Evolutionary conservation across 148 eudicot genomes (phyloP).

Genomic region (Simmondsia chinensis): DNA sequence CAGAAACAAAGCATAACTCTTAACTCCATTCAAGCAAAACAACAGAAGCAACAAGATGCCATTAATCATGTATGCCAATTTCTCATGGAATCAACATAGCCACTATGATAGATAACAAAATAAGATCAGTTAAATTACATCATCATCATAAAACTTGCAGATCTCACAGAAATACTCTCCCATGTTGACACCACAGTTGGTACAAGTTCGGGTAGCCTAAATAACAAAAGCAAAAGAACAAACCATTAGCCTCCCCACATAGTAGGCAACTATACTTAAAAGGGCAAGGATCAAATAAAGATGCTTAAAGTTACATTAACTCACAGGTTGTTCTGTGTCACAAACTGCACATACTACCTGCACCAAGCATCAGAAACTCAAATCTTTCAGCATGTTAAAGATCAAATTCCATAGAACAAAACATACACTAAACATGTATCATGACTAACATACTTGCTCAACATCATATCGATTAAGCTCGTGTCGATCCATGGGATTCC

Average conservation of each 20-base stretch:
- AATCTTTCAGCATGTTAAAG: neutral
- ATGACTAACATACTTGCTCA: conserved; percentile 71
- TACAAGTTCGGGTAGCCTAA: conserved; percentile 65
- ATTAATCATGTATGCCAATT: no score
- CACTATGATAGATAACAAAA: neutral
- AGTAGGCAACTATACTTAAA: no score
- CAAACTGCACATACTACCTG: conserved; percentile 92
- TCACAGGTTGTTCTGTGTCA: conserved; percentile 95
- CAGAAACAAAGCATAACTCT: no score
- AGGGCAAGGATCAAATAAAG: no score
- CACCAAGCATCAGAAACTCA: conserved; percentile 8
- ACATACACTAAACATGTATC: no score
- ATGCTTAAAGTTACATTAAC: no score
- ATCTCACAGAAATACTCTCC: conserved; percentile 79
- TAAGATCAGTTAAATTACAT: conserved; percentile 28
- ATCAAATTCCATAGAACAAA: neutral
- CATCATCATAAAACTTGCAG: conserved; percentile 91
- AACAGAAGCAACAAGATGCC: neutral
- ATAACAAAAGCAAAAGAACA: conserved; percentile 1
- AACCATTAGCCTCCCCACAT: conserved; percentile 1
- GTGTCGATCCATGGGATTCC: conserved; percentile 57
- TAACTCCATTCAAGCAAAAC: neutral
- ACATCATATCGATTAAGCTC: conserved; percentile 65
- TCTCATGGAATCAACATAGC: no score
- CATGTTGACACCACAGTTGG: conserved; percentile 87